These are phyloP conservation scores for Xylogone sp. DNA, from an alignment of 2,329 filamentous ascomycete species.

Conservation along the genomic window DNA sequence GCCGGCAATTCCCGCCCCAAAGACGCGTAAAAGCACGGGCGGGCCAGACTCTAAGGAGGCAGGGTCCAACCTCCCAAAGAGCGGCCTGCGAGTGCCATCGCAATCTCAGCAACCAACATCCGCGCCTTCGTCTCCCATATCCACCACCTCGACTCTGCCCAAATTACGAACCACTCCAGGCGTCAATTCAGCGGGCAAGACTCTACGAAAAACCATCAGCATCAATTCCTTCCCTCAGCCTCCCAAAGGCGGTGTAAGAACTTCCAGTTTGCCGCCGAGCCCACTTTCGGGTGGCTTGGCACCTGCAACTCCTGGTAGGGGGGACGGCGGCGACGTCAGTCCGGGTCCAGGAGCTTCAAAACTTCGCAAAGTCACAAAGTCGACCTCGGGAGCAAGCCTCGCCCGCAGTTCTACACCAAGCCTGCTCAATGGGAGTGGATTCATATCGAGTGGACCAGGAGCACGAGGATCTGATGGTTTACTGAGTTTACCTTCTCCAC, in stretches of 20 bases:
- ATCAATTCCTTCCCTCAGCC: conserved; percentile 93
- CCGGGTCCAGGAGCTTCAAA: conserved; percentile 15
- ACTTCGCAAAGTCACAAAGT: conserved; percentile 22
- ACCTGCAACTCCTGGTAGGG: conserved; percentile 14
- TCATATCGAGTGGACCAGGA: conserved; percentile 57
- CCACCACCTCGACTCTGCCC: conserved; percentile 47
- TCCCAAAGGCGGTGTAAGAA: conserved; percentile 61
- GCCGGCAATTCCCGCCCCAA: conserved; percentile 69
- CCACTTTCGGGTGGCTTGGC: conserved; percentile 47
- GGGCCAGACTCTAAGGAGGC: conserved; percentile 18
- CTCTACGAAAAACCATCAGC: conserved; percentile 82
- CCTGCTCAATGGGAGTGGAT: conserved; percentile 73
- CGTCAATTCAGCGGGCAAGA: conserved; percentile 59
- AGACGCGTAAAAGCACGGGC: conserved; percentile 65
- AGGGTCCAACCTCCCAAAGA: conserved; percentile 41
- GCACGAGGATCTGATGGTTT: conserved; percentile 70
- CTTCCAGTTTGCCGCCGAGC: conserved; percentile 59
- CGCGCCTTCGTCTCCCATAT: conserved; percentile 42
- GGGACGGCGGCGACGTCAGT: conserved; percentile 21
- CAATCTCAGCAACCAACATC: conserved; percentile 44
- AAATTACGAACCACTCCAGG: conserved; percentile 52
- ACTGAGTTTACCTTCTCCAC: conserved; percentile 74
- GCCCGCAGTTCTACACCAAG: conserved; percentile 55
- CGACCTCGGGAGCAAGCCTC: conserved; percentile 27
- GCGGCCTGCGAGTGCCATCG: conserved; percentile 57